Conservation (phyloP, 1,284 basidiomycete genomes). For the Exsudoporus floridanus region DNA sequence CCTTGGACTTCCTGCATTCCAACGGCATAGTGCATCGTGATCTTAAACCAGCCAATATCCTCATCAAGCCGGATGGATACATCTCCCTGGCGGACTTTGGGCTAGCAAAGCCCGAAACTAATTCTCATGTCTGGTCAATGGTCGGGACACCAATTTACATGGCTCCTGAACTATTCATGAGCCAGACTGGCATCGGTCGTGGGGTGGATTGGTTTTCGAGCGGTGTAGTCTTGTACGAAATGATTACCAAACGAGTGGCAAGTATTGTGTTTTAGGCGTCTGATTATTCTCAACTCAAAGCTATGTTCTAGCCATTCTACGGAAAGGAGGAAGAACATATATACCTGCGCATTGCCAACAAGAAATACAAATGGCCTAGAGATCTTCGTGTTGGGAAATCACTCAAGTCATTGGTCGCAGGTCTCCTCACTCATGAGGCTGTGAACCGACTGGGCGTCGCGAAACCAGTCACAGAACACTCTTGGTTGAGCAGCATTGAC, state of each 20-base stretch:
- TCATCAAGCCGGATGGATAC: conserved; percentile 62
- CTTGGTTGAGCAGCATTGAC: conserved; percentile 42
- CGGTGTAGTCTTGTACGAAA: conserved; percentile 74
- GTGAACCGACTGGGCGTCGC: conserved; percentile 41
- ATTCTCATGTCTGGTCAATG: conserved; percentile 29
- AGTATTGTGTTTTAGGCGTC: conserved; percentile 18
- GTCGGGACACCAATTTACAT: conserved; percentile 69
- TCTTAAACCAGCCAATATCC: conserved; percentile 82
- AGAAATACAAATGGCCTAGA: conserved; percentile 38
- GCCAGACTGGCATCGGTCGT: conserved; percentile 46
- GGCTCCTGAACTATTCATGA: conserved; percentile 63
- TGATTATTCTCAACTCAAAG: not conserved
- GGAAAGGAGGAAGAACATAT: conserved; percentile 26
- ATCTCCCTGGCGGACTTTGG: conserved; percentile 77
- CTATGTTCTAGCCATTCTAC: conserved; percentile 36
- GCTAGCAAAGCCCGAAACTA: conserved; percentile 47
- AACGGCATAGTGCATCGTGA: conserved; percentile 81
- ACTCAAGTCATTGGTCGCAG: conserved; percentile 42
- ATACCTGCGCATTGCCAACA: conserved; percentile 24
- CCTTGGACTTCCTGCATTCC: conserved; percentile 69
- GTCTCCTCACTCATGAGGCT: conserved; percentile 40
- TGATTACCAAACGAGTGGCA: conserved; percentile 61
- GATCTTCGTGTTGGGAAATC: conserved; percentile 36
- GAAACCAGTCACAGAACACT: conserved; percentile 37
- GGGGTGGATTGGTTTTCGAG: conserved; percentile 78